Evolutionary conservation across 257 asterid species (phyloP), one percentile per base, ranked within the genome.

Genomic region (Voacanga thouarsii): DNA sequence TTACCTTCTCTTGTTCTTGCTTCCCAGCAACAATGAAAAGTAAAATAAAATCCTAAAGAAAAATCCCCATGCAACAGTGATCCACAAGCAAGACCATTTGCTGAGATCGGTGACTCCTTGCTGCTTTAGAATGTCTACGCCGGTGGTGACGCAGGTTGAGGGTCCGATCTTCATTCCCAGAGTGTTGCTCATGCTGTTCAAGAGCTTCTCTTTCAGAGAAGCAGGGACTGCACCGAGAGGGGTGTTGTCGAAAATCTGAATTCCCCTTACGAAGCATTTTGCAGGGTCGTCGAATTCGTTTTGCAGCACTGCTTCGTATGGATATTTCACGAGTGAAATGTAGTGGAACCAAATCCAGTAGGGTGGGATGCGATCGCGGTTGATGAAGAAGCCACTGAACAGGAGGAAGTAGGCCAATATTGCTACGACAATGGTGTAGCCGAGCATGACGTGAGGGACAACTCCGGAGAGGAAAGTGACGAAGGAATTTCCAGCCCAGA

Each of bases 341-440:
- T 91, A 93, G 44, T 93, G 98, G 73, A 93, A 93, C 98, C 98
- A 93, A 7, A 93, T 93, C 98, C 97, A 93, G 75, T 93, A 91
- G 1, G 84, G 65, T 0, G 98, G 98, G 65, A 93, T 93, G 0
- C 98, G 80, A 30, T 93, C 94, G 0, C 97, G 85, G 70, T 72
- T 91, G 77, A 93, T 91, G 88, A 91, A 93, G 87, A 93, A 93
- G 0, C 97, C 97, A 14, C 92, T 86, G 91, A 93, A 91, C 1
- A 91, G 91, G 2, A 93, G 80, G 77, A 90, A 93, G 26, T 93
- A 91, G 2, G 97, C 94, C 3, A 93, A 75, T 1, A 90, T 87
- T 1, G 97, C 97, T 0, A 93, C 94, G 1, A 90, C 93, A 3
- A 93, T 89, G 0, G 91, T 88, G 92, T 93, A 93, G 1, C 97